A percentile compares a stretch with the other conserved stretches of the same genome.
Evolutionary conservation across 1,139 yeast genomes (phyloP).

Genomic region (Pichia sp.): DNA sequence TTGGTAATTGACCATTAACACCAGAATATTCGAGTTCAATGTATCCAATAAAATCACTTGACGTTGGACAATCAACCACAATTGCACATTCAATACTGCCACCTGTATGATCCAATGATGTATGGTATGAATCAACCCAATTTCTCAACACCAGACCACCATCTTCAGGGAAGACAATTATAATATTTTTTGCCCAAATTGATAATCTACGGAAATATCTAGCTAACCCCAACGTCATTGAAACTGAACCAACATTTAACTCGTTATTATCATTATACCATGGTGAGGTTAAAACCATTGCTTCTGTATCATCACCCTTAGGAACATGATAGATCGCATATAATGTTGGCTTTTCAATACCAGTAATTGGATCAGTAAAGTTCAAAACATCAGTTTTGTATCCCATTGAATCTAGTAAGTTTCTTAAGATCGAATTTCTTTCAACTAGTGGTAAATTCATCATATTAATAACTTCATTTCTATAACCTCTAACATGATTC

Average conservation of each 20-base stretch:
- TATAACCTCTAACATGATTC: constrained; percentile 83
- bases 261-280: constrained; percentile 59
- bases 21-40: constrained; percentile 81
- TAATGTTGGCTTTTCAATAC: constrained; percentile 33
- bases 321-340: constrained; percentile 91
- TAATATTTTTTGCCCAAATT: constrained; percentile 92
- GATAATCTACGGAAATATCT: constrained; percentile 80
- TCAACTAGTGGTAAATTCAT: constrained; percentile 32
- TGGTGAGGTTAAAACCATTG: constrained; percentile 87
- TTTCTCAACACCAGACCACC: constrained; percentile 62
- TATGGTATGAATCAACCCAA: constrained; percentile 95
- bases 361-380: constrained; percentile 14
- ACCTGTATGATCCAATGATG: constrained; percentile 79
- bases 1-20: constrained; percentile 91
- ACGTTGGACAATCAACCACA: constrained; percentile 71
- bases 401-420: constrained; percentile 70
- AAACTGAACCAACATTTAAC: constrained; percentile 72
- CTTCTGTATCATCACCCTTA: constrained; percentile 93
- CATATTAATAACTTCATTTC: constrained; percentile 46
- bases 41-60: constrained; percentile 61
- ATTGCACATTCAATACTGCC: constrained; percentile 93
- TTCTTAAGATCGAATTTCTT: constrained; percentile 41
- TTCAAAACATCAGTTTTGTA: constrained; percentile 49
- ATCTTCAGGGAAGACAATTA: constrained; percentile 75
- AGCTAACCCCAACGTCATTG: constrained; percentile 66